These are phyloP conservation scores for Calcarisporium arbuscula DNA, from an alignment of 2,329 filamentous ascomycete genomes.

Conservation along the genomic window DNA sequence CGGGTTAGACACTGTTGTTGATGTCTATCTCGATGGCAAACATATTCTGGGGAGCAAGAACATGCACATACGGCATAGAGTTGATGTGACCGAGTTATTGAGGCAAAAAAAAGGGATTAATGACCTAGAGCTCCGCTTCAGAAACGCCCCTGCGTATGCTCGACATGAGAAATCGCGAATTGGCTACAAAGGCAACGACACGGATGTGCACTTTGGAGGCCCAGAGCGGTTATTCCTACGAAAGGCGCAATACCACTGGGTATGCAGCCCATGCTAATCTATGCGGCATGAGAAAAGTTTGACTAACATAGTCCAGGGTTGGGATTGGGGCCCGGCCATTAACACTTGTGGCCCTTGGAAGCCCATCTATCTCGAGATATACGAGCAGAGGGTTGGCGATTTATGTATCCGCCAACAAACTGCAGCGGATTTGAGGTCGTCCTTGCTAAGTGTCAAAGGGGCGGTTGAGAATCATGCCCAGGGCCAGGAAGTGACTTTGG, in stretches of 20 bases:
- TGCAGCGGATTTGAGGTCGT: background rate
- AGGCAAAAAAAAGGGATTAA: constrained; percentile 1
- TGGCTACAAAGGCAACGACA: no score
- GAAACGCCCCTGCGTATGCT: no score
- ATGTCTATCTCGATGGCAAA: constrained; percentile 3
- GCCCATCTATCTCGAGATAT: constrained; percentile 5
- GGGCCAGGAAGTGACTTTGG: no score
- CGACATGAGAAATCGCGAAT: no score
- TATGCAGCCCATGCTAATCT: no score
- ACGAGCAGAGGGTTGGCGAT: constrained; percentile 3
- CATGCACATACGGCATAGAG: constrained; percentile 5
- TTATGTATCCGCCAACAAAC: constrained; percentile 2
- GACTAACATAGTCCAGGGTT: background rate
- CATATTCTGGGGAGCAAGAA: constrained; percentile 3
- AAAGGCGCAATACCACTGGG: no score
- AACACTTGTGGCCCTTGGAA: constrained; percentile 4
- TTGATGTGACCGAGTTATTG: constrained; percentile 1
- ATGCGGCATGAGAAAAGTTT: no score
- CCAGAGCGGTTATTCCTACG: no score
- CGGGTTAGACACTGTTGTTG: constrained; percentile 6
- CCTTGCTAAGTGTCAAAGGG: background rate
- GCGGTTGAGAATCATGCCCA: constrained; percentile 3
- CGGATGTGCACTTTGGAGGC: no score
- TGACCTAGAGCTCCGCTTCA: constrained; percentile 4
- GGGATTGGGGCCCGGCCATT: constrained; percentile 1